phyloP scores from a whole-genome alignment of 2,329 filamentous ascomycete genomes.

The Myriosclerotinia scirpicola region DNA sequence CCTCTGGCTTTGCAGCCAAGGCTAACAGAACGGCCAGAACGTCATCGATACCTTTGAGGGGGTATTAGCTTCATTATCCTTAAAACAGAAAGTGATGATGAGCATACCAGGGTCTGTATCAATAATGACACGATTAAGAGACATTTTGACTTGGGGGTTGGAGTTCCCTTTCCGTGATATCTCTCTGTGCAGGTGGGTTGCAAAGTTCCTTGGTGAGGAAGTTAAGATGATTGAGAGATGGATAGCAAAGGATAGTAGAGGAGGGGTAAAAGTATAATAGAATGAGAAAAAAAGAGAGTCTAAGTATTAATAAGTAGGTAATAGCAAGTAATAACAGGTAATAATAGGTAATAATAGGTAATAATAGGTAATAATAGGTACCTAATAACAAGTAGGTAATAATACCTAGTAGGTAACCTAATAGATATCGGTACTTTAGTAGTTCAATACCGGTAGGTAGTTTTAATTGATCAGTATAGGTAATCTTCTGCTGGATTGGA shows the following conservation, averaged over 20 bases:
- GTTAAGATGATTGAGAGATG: neutral
- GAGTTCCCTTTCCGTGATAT: neutral
- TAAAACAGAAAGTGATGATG: neutral
- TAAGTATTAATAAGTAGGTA: neutral
- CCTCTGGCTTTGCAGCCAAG: constrained; percentile 75
- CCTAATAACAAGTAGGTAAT: too few species aligned
- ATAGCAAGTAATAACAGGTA: too few species aligned
- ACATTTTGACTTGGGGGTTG: constrained; percentile 50
- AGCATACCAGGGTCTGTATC: constrained; percentile 83
- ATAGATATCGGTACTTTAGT: too few species aligned
- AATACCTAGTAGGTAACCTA: too few species aligned
- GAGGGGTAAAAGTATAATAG: too few species aligned
- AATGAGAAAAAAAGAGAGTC: neutral
- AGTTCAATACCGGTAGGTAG: too few species aligned
- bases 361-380: too few species aligned
- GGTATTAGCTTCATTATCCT: constrained; percentile 16
- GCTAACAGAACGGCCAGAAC: constrained; percentile 84
- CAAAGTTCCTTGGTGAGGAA: too few species aligned
- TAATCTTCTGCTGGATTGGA: too few species aligned
- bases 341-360: too few species aligned
- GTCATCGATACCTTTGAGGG: constrained; percentile 74
- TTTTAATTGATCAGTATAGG: too few species aligned
- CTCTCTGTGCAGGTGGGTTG: neutral
- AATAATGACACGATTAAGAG: constrained; percentile 80
- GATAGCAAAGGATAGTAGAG: neutral